These are phyloP conservation scores for Scheffersomyces spartinae DNA, from an alignment of 805 yeast genomes.

Conservation along the genomic window DNA sequence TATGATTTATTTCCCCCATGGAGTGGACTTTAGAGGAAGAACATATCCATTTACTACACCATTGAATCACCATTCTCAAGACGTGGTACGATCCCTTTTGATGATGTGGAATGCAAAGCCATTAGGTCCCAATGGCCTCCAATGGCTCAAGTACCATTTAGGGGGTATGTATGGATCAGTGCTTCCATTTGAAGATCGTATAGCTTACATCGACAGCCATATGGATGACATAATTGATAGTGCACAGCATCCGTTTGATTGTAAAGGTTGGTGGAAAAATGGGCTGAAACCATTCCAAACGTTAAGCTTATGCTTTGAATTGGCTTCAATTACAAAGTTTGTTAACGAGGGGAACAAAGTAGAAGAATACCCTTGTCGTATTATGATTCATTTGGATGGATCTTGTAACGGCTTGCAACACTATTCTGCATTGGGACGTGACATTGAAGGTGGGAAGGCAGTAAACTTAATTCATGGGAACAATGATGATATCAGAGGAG, in stretches of 20 bases:
- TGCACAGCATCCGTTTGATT: slow-evolving; percentile 15
- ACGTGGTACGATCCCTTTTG: slow-evolving; percentile 19
- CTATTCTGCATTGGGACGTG: slow-evolving; percentile 31
- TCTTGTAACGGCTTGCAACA: slow-evolving; percentile 37
- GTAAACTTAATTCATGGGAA: slow-evolving; percentile 20
- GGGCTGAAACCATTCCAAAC: slow-evolving; percentile 32
- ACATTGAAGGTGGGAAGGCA: slow-evolving; percentile 23
- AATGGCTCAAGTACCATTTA: slow-evolving; percentile 29
- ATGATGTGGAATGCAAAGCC: slow-evolving; percentile 27
- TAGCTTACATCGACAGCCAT: slow-evolving; percentile 15
- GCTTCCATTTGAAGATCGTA: slow-evolving; percentile 12
- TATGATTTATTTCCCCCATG: slow-evolving; percentile 24
- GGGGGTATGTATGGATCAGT: slow-evolving; percentile 22
- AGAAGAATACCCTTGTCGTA: slow-evolving; percentile 13
- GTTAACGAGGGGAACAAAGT: slow-evolving; percentile 9
- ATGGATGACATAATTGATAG: slow-evolving; percentile 12
- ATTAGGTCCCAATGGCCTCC: slow-evolving; percentile 21
- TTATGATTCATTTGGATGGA: slow-evolving; percentile 33
- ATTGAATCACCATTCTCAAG: slow-evolving; percentile 25
- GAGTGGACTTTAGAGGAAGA: slow-evolving; percentile 29
- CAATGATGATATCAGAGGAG: slow-evolving; percentile 21
- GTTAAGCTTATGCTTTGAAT: slow-evolving; percentile 22
- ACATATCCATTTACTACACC: slow-evolving; percentile 27
- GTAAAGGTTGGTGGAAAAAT: slow-evolving; percentile 21
- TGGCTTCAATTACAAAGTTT: slow-evolving; percentile 9